A percentile compares a stretch with the other conserved stretches of the same genome.
Evolutionary conservation across 257 asterid species (phyloP).

Genomic region (Nicotiana undulata): DNA sequence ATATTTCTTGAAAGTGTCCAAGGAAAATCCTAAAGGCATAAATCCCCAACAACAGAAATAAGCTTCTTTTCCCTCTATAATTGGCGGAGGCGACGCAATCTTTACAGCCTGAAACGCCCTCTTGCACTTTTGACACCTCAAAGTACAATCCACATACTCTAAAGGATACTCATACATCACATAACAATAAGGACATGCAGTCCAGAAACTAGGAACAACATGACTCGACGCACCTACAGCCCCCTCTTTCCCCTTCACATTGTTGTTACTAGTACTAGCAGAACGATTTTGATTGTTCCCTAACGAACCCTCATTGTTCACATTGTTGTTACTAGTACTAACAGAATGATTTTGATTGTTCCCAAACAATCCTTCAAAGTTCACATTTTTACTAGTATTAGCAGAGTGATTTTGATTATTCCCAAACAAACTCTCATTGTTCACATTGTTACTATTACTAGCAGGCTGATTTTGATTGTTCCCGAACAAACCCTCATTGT

Average conservation of each 20-base stretch:
- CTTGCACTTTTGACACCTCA: constrained; percentile 73
- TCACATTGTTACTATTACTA: neutral
- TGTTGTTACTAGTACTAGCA: constrained; percentile 20
- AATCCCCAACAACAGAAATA: constrained; percentile 76
- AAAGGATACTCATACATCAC: constrained; percentile 77
- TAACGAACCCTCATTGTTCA: constrained; percentile 4
- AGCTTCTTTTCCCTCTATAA: constrained; percentile 51
- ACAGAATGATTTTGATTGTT: constrained; percentile 13
- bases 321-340: constrained; percentile 14
- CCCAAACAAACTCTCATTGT: constrained; percentile 5
- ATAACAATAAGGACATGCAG: constrained; percentile 79
- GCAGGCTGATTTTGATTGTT: constrained; percentile 2
- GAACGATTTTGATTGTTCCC: constrained; percentile 15
- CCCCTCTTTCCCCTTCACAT: constrained; percentile 20
- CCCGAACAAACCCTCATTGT: constrained; percentile 14
- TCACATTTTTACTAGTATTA: constrained; percentile 12
- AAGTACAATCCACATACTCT: constrained; percentile 53
- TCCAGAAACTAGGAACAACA: constrained; percentile 44
- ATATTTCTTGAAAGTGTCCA: constrained; percentile 36
- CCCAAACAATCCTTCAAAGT: constrained; percentile 21
- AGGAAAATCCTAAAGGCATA: constrained; percentile 52
- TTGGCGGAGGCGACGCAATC: constrained; percentile 64
- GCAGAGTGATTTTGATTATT: constrained; percentile 7
- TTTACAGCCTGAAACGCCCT: constrained; percentile 74
- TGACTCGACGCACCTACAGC: constrained; percentile 17